These are phyloP conservation scores for Malus sieversii DNA, from an alignment of 306 rosid species.

Conservation along the genomic window DNA sequence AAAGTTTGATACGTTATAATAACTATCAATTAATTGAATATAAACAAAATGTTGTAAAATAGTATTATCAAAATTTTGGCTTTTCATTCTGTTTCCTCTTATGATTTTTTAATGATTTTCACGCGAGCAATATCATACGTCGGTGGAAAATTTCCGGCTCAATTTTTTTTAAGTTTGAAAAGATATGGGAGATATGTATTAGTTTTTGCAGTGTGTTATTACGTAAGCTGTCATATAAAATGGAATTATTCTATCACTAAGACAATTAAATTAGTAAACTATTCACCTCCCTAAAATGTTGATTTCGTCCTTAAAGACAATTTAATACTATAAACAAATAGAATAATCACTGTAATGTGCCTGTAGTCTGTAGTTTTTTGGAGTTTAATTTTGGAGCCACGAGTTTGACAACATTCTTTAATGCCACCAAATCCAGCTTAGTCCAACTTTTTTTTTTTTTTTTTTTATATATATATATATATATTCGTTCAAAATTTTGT, in stretches of 20 bases:
- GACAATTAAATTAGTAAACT: background rate
- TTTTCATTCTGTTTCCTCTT: background rate
- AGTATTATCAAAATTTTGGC: background rate
- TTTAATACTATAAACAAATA: conserved; percentile 9
- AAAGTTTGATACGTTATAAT: background rate
- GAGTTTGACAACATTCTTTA: background rate
- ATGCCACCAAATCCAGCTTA: background rate
- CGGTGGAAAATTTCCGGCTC: background rate
- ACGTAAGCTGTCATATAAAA: background rate
- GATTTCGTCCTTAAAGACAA: conserved; percentile 17
- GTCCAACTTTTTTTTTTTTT: background rate
- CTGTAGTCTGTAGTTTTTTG: conserved; percentile 8
- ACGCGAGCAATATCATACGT: background rate
- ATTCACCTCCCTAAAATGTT: conserved; percentile 6
- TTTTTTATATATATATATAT: too few relatives aligned
- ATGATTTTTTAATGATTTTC: background rate
- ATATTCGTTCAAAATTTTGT: background rate
- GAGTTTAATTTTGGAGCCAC: background rate
- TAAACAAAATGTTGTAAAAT: background rate
- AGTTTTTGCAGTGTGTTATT: background rate
- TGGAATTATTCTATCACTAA: background rate
- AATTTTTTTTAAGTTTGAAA: background rate
- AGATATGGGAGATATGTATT: background rate
- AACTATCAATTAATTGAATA: background rate
- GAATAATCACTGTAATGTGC: background rate